phyloP scores from a whole-genome alignment of 2,329 filamentous ascomycete species.

The Helminthosporium solani region DNA sequence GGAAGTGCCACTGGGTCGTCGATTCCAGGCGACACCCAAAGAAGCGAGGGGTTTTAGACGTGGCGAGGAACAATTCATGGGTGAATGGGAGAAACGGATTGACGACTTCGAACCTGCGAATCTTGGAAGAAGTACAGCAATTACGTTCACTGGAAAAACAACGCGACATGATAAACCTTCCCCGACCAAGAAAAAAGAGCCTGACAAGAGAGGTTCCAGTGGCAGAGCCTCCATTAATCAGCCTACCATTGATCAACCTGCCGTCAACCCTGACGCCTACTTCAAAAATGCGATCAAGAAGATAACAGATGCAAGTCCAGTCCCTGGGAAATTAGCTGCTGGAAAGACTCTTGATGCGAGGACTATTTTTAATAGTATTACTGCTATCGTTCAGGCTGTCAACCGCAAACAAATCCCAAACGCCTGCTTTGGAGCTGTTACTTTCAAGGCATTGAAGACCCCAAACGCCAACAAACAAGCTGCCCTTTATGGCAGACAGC shows the following conservation, averaged over 20 bases:
- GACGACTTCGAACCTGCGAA: too few species aligned
- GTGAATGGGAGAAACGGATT: too few species aligned
- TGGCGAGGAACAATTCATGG: too few species aligned
- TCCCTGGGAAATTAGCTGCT: too few species aligned
- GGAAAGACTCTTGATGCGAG: background rate
- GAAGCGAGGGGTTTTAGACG: too few species aligned
- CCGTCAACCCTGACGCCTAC: too few species aligned
- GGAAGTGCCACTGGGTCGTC: background rate
- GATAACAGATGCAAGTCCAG: background rate
- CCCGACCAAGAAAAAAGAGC: background rate
- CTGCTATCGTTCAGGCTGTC: constrained; percentile 5
- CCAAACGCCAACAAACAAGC: background rate
- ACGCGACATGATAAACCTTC: background rate
- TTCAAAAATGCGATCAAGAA: too few species aligned
- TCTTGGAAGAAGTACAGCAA: background rate
- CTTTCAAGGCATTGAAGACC: background rate
- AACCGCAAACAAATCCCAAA: background rate
- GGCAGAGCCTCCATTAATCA: too few species aligned
- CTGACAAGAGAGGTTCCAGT: too few species aligned
- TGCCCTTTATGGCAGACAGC: background rate
- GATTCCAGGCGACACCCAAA: background rate
- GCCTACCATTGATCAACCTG: too few species aligned
- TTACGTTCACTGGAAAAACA: background rate
- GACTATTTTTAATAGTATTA: constrained; percentile 1
- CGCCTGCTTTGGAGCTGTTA: background rate